Evolutionary conservation across 108 stramenopile species (phyloP).

Genomic region (Conticribra guillardii): DNA sequence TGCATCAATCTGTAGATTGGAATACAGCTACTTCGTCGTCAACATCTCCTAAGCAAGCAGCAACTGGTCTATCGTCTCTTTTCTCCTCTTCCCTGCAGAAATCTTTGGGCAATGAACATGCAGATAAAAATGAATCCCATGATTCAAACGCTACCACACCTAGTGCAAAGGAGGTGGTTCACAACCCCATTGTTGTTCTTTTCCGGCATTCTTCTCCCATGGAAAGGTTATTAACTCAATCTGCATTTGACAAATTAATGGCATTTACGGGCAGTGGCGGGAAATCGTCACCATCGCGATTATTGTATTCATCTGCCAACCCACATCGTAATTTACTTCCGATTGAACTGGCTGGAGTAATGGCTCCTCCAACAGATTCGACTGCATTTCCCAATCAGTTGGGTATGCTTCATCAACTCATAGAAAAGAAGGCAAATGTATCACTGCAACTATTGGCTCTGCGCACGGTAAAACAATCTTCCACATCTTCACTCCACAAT

Average conservation of each 20-base stretch:
- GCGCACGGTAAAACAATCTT: conserved; percentile 9
- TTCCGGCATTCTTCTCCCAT: conserved; percentile 78
- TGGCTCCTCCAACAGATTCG: conserved; percentile 1
- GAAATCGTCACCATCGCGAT: conserved; percentile 17
- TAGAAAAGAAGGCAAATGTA: conserved; percentile 51
- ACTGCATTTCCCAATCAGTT: conserved; percentile 10
- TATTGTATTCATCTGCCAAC: conserved; percentile 29
- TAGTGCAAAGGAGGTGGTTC: too few species aligned
- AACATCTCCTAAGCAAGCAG: too few species aligned
- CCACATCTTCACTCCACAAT: neutral
- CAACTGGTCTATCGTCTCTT: too few species aligned
- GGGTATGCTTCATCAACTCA: conserved; percentile 36
- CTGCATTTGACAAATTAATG: conserved; percentile 62
- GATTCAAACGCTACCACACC: neutral
- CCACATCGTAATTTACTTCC: conserved; percentile 53
- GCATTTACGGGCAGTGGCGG: conserved; percentile 19
- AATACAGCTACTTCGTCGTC: too few species aligned
- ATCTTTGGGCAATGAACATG: too few species aligned
- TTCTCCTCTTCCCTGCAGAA: too few species aligned
- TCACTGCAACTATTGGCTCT: conserved; percentile 66
- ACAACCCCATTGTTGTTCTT: conserved; percentile 56
- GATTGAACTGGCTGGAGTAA: conserved; percentile 42
- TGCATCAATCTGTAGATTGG: too few species aligned
- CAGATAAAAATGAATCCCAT: neutral
- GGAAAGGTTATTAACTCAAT: conserved; percentile 62